phyloP scores from a whole-genome alignment of 257 asterid species.

The Solanum habrochaites region DNA sequence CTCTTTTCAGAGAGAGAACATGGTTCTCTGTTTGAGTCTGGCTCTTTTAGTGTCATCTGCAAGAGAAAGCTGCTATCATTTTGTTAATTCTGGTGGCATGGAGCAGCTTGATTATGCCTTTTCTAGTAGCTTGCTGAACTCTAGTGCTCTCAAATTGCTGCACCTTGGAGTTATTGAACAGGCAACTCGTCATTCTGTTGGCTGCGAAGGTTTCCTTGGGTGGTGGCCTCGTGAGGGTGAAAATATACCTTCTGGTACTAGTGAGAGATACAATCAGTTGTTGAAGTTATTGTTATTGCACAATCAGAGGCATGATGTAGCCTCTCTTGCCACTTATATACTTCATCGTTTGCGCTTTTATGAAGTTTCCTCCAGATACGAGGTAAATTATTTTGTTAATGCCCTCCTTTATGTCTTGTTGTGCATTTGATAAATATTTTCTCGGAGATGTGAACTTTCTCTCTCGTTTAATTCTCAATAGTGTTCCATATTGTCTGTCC shows the following conservation, averaged over 20 bases:
- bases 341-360: constrained; percentile 81
- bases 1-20: constrained; percentile 54
- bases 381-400: constrained; percentile 39
- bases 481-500: constrained; percentile 55
- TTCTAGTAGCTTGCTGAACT: constrained; percentile 25
- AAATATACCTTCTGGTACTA: constrained; percentile 54
- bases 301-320: constrained; percentile 81
- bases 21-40: constrained; percentile 49
- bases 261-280: constrained; percentile 80
- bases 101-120: constrained; percentile 73
- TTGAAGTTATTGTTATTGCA: constrained; percentile 78
- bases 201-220: constrained; percentile 87
- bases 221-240: constrained; percentile 89
- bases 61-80: constrained; percentile 72
- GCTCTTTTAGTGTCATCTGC: constrained; percentile 74
- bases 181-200: constrained; percentile 77
- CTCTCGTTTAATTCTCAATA: constrained; percentile 17
- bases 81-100: constrained; percentile 77
- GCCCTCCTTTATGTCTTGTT: background rate
- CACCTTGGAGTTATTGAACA: constrained; percentile 65
- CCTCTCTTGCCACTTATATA: constrained; percentile 67
- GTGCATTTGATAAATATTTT: background rate
- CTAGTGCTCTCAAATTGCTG: constrained; percentile 40
- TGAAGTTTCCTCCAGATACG: constrained; percentile 92
- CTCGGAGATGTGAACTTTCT: background rate